Base-by-base conservation (phyloP, 495 filamentous ascomycete genomes). In the Hyaloscypha variabilis region DNA sequence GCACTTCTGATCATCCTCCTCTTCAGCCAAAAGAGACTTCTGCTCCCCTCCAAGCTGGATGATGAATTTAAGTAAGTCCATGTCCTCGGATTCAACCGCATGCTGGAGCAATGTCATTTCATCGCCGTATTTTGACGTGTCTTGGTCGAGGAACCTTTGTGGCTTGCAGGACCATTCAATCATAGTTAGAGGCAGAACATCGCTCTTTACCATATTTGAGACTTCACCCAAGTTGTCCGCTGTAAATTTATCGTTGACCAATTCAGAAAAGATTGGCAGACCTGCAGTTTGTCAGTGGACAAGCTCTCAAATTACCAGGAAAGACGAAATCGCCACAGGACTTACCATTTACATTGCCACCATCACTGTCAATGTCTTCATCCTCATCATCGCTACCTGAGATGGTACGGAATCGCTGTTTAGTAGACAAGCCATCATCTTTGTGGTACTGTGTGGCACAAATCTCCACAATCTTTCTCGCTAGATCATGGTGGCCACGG, bases 211-310 rank as follows among this genome's bases (percentile, higher is more conserved):
- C 53, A 88, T 74, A 50, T 81, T 86, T 2, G 82, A 82, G 1
- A 87, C 78, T 67, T 88, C 81, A 2, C 88, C 90, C 39, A 93
- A 75, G 67, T 90, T 85, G 3, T 93, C 89, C 62, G 91, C 80
- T 0, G 90, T 94, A 71, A 88, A 91, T 21, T 82, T 75, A 17
- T 84, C 82, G 61, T 87, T 81, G 29, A 91, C 71, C n/a, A 72
- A 23, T 58, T 72, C 70, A 3, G 57, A 63, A 49, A 58, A 69
- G 17, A 72, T 69, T 5, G 66, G 69, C n/a, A 71, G 68, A 31
- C 30, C 62, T 65, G 23, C 5, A 1, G 3, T 26, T 3, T 0
- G 36, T 51, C 49, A 61, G 24, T 26, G 6, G 26, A n/a, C 31
- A 34, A 34, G 31, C 2, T 34, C 13, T n/a, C n/a, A n/a, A 34